Evolutionary conservation across 2,329 filamentous ascomycete species (phyloP).

Genomic region (Elsinoe batatas): DNA sequence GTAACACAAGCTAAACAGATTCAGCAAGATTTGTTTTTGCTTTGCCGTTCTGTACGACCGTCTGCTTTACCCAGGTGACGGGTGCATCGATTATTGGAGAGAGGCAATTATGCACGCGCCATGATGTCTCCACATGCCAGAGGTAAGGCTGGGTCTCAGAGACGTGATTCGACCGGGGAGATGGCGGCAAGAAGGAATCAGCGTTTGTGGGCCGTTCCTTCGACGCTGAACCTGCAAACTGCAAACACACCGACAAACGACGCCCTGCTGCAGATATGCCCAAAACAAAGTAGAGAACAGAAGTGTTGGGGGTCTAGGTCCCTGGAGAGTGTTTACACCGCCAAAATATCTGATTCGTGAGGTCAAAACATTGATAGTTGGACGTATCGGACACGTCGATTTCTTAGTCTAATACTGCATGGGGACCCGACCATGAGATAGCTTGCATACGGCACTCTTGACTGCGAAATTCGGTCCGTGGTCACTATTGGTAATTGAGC

Average conservation of each 20-base stretch:
- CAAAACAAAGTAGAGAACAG: background rate
- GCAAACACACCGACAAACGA: constrained; percentile 6
- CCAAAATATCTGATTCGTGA: constrained; percentile 6
- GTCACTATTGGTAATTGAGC: background rate
- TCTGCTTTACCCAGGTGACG: background rate
- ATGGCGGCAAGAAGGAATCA: background rate
- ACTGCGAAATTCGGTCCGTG: background rate
- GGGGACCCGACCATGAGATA: background rate
- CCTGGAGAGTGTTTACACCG: constrained; percentile 2
- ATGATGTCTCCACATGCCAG: too few species aligned
- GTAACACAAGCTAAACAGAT: background rate
- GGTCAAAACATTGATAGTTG: background rate
- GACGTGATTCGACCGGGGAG: constrained; percentile 5
- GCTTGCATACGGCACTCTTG: background rate
- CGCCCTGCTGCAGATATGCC: constrained; percentile 4
- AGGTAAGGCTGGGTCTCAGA: background rate
- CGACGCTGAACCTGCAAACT: background rate
- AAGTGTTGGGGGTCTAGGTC: background rate
- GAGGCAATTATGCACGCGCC: background rate
- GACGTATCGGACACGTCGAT: constrained; percentile 2
- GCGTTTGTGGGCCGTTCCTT: background rate
- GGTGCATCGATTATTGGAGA: background rate
- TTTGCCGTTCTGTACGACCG: background rate
- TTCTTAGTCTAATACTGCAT: constrained; percentile 4
- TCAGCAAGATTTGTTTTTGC: background rate